Conservation (phyloP, 768 basidiomycete species). For the Lactarius hatsudake region DNA sequence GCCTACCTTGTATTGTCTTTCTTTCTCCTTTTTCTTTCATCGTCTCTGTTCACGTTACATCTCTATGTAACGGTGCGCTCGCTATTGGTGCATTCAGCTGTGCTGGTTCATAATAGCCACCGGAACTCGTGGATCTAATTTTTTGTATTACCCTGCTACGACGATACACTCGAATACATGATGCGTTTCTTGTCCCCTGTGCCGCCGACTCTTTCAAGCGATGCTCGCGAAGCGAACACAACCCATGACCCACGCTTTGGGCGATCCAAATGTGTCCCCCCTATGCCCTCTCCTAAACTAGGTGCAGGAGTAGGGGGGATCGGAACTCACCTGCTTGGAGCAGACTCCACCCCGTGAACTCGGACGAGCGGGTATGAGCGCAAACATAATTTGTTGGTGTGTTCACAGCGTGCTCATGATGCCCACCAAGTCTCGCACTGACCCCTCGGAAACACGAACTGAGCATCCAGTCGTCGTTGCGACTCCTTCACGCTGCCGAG, state of each 20-base stretch:
- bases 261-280: too few relatives aligned
- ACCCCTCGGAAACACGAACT: too few relatives aligned
- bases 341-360: background rate
- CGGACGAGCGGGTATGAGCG: background rate
- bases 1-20: constrained; percentile 10
- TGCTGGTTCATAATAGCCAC: constrained; percentile 12
- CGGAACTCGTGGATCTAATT: constrained; percentile 14
- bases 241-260: background rate
- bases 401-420: constrained; percentile 4
- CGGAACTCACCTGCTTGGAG: background rate
- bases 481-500: background rate
- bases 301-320: background rate
- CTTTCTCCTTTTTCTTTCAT: background rate
- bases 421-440: constrained; percentile 11
- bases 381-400: too few relatives aligned
- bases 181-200: background rate
- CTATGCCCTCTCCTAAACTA: too few relatives aligned
- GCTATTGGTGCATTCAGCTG: constrained; percentile 12
- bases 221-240: background rate
- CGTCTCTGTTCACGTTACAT: constrained; percentile 1
- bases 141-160: constrained; percentile 21
- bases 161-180: constrained; percentile 10
- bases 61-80: constrained; percentile 7
- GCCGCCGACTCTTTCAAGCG: background rate
- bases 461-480: background rate